Evolutionary conservation across 2,329 filamentous ascomycete genomes (phyloP).

Genomic region (Penicillium sp.): DNA sequence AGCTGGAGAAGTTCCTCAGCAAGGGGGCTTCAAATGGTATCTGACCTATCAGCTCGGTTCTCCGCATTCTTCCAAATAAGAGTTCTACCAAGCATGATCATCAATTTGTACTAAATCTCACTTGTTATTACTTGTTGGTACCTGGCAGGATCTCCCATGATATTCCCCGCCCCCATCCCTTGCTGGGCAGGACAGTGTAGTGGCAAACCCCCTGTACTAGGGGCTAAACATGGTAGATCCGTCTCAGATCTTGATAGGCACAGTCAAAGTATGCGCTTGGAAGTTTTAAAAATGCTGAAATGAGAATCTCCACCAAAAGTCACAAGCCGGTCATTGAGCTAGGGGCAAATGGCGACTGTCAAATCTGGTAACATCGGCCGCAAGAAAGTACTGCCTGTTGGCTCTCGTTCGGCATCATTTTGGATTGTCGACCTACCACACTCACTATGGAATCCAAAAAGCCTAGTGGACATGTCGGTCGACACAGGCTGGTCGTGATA

Average conservation of each 20-base stretch:
- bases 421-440: not conserved
- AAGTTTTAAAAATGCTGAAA: slow-evolving; percentile 1
- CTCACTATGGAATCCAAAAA: not conserved
- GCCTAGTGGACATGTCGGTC: not conserved
- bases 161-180: slow-evolving; percentile 4
- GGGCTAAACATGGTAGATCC: slow-evolving; percentile 1
- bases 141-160: not conserved
- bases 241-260: slow-evolving; percentile 1
- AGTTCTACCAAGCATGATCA: not conserved
- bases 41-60: slow-evolving; percentile 3
- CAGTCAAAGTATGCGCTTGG: not conserved
- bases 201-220: slow-evolving; percentile 7
- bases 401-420: not conserved
- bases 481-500: slow-evolving; percentile 6
- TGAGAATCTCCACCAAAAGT: not conserved
- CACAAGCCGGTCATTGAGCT: not conserved
- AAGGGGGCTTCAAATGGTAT: slow-evolving; percentile 4
- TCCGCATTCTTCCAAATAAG: not conserved
- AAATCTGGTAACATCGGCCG: not conserved
- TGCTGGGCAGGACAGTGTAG: not conserved
- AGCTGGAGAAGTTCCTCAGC: not conserved
- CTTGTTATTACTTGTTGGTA: not conserved
- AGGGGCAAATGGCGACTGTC: slow-evolving; percentile 2
- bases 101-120: not conserved
- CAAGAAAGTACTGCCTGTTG: not conserved